phyloP scores from a whole-genome alignment of 768 basidiomycete genomes.

The Xerocomellus intermedius region DNA sequence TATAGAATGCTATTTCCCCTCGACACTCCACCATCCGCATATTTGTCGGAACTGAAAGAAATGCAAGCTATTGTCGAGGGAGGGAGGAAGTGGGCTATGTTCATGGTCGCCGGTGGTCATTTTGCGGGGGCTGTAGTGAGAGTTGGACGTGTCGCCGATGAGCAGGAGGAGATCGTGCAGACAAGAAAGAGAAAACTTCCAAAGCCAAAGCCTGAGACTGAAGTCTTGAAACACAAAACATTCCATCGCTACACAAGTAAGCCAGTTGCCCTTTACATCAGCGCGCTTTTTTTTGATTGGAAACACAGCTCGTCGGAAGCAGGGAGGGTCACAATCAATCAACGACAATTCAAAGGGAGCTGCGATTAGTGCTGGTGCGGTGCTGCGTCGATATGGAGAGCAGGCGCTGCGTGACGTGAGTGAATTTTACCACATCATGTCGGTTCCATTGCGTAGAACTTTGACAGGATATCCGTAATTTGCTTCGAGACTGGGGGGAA shows the following conservation, averaged over 20 bases:
- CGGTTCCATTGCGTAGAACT: neutral
- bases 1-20: constrained; percentile 75
- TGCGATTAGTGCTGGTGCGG: constrained; percentile 93
- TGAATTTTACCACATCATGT: neutral
- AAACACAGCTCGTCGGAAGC: constrained; percentile 85
- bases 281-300: constrained; percentile 14
- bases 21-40: constrained; percentile 37
- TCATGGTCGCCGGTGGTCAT: constrained; percentile 97
- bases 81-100: constrained; percentile 85
- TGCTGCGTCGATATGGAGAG: constrained; percentile 92
- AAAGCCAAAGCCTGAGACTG: constrained; percentile 71
- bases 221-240: constrained; percentile 87
- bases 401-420: constrained; percentile 84
- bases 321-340: constrained; percentile 90
- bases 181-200: constrained; percentile 55
- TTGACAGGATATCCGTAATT: constrained; percentile 78
- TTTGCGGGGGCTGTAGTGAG: constrained; percentile 91
- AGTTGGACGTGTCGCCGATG: constrained; percentile 55
- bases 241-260: constrained; percentile 98
- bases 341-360: constrained; percentile 93
- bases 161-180: constrained; percentile 37
- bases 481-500: constrained; percentile 83
- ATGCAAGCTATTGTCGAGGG: constrained; percentile 56
- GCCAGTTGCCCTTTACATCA: constrained; percentile 28
- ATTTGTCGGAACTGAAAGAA: constrained; percentile 59